Percentiles rank a stretch among this genome's conserved stretches.
Evolutionary conservation across 345 rosid genomes (phyloP).

Genomic region (Conringia planisiliqua): DNA sequence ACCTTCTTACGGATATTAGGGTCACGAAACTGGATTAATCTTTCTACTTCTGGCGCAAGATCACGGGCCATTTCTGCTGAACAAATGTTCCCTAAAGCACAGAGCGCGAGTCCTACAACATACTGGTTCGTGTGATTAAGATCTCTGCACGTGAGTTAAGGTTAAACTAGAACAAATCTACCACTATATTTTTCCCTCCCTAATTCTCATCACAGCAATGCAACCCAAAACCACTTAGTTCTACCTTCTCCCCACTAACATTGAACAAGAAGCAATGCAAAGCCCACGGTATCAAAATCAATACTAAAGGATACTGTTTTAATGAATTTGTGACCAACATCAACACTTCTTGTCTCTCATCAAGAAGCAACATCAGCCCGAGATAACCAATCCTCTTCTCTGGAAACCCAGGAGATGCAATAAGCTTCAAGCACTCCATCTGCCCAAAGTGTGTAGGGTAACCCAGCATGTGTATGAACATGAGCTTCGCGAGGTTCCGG

Average conservation of each 20-base stretch:
- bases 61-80: conserved; percentile 99
- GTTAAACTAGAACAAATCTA: conserved; percentile 21
- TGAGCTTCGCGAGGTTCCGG: conserved; percentile 95
- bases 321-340: conserved; percentile 99
- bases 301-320: conserved; percentile 84
- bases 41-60: conserved; percentile 98
- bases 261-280: neutral
- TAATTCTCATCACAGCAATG: neutral
- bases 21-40: conserved; percentile 95
- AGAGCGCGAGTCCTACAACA: conserved; percentile 96
- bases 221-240: neutral
- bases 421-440: conserved; percentile 97
- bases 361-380: conserved; percentile 97
- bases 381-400: conserved; percentile 99
- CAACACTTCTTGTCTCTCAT: conserved; percentile 98
- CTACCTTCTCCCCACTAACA: neutral
- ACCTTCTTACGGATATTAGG: conserved; percentile 98
- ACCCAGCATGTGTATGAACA: conserved; percentile 99
- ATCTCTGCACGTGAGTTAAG: conserved; percentile 81
- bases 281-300: neutral
- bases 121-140: conserved; percentile 96
- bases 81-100: conserved; percentile 99
- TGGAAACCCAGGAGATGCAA: conserved; percentile 95
- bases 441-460: conserved; percentile 99
- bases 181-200: neutral